Evolutionary conservation across 83 land plant species (phyloP).

Genomic region (Picea engelmannii): DNA sequence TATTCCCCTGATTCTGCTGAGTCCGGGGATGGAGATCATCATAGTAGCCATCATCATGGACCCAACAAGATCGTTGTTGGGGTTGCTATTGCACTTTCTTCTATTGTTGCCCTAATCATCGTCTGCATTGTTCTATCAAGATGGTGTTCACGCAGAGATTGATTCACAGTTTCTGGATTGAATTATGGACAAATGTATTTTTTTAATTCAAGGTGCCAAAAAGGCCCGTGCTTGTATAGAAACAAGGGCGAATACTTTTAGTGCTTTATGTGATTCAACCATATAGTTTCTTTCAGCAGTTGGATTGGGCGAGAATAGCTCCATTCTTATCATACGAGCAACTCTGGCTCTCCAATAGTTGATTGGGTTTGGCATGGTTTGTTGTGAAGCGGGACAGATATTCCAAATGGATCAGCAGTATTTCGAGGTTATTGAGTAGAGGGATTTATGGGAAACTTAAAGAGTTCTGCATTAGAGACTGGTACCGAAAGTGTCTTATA

Average conservation of each 20-base stretch:
- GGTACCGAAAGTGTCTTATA: no score
- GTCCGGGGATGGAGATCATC: constrained; percentile 14
- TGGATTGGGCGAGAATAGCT: background rate
- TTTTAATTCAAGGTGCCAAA: background rate
- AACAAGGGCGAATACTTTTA: background rate
- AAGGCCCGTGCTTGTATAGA: background rate
- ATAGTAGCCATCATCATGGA: constrained; percentile 30
- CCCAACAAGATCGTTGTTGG: constrained; percentile 70
- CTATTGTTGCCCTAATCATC: constrained; percentile 53
- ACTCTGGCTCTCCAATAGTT: background rate
- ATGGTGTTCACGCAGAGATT: constrained; percentile 31
- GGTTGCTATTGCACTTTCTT: constrained; percentile 59
- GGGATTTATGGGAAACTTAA: background rate
- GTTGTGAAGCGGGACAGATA: constrained; percentile 2
- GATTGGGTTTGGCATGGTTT: background rate
- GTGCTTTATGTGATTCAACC: constrained; percentile 4
- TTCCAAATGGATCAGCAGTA: background rate
- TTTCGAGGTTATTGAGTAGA: background rate
- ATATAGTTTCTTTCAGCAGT: background rate
- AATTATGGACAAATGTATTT: background rate
- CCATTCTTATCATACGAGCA: background rate
- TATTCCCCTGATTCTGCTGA: background rate
- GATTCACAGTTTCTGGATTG: background rate
- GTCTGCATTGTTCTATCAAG: constrained; percentile 53
- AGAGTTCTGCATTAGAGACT: background rate